Conservation (phyloP, 1,139 yeast genomes). For the Pichia inconspicua region DNA sequence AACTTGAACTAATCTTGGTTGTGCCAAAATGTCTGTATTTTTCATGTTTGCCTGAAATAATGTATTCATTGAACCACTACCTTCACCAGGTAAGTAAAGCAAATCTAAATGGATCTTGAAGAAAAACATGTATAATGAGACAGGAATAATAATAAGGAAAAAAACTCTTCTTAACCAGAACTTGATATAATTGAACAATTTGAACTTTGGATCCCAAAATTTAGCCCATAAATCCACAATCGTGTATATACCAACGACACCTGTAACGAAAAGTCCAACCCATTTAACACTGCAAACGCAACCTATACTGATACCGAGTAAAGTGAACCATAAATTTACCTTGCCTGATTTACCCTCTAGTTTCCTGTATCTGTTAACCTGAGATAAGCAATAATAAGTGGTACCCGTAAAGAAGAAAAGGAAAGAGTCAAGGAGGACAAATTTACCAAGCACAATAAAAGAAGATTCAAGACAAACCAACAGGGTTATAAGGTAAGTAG, state of each 20-base stretch:
- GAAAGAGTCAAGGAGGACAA: conserved; percentile 68
- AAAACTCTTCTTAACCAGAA: conserved; percentile 62
- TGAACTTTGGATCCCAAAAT: conserved; percentile 36
- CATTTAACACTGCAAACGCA: conserved; percentile 91
- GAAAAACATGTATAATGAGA: conserved; percentile 54
- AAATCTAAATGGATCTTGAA: conserved; percentile 77
- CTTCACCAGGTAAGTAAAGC: conserved; percentile 71
- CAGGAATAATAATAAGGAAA: conserved; percentile 67
- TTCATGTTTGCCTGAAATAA: conserved; percentile 60
- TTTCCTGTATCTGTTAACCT: conserved; percentile 41
- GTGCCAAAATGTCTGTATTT: conserved; percentile 40
- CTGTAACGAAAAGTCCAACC: conserved; percentile 89
- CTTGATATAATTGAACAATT: conserved; percentile 27
- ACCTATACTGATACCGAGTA: conserved; percentile 80
- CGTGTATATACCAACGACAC: conserved; percentile 79
- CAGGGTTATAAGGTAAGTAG: conserved; percentile 47
- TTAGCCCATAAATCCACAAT: conserved; percentile 65
- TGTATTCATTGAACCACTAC: conserved; percentile 67
- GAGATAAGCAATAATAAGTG: conserved; percentile 49
- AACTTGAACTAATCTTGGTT: conserved; percentile 55
- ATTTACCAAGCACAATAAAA: conserved; percentile 59
- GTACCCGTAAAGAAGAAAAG: conserved; percentile 61
- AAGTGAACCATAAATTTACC: conserved; percentile 50
- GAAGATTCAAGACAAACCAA: conserved; percentile 62
- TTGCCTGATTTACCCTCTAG: conserved; percentile 33